phyloP scores from a whole-genome alignment of 1,284 basidiomycete species.

The Sparassis latifolia region DNA sequence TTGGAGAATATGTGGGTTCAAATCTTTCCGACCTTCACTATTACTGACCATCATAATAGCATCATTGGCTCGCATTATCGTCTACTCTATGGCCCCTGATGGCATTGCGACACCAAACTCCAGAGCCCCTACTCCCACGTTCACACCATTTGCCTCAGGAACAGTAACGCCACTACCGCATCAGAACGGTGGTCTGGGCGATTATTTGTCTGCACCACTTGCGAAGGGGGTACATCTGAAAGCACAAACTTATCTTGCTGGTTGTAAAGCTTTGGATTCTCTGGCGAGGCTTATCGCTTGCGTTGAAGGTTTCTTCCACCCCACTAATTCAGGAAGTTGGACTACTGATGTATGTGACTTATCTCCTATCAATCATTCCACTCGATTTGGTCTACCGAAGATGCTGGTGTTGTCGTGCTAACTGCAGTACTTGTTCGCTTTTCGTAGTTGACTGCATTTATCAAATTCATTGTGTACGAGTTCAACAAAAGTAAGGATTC shows the following conservation, averaged over 20 bases:
- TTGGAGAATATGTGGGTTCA: slow-evolving; percentile 59
- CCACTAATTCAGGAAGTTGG: slow-evolving; percentile 69
- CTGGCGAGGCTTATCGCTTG: slow-evolving; percentile 82
- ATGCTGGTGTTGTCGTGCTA: too few species aligned
- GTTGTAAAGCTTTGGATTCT: slow-evolving; percentile 83
- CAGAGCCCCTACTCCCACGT: slow-evolving; percentile 50
- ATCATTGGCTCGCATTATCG: slow-evolving; percentile 81
- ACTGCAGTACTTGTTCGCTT: not conserved
- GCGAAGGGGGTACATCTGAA: slow-evolving; percentile 32
- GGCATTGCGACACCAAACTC: slow-evolving; percentile 48
- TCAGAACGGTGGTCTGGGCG: slow-evolving; percentile 37
- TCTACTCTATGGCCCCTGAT: slow-evolving; percentile 87
- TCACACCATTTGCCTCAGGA: slow-evolving; percentile 59
- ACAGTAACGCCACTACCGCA: slow-evolving; percentile 50
- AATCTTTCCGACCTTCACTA: not conserved
- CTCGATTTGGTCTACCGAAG: too few species aligned
- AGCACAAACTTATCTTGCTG: slow-evolving; percentile 66
- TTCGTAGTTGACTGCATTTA: slow-evolving; percentile 68
- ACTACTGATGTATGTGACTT: slow-evolving; percentile 51
- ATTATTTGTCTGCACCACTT: slow-evolving; percentile 58
- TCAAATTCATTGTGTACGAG: slow-evolving; percentile 82
- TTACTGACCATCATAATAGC: slow-evolving; percentile 32
- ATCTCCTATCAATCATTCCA: too few species aligned
- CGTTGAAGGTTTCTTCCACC: slow-evolving; percentile 87
- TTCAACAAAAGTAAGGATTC: slow-evolving; percentile 68